Conservation (phyloP, 2,329 filamentous ascomycete genomes). For the Xylariaceae sp. region DNA sequence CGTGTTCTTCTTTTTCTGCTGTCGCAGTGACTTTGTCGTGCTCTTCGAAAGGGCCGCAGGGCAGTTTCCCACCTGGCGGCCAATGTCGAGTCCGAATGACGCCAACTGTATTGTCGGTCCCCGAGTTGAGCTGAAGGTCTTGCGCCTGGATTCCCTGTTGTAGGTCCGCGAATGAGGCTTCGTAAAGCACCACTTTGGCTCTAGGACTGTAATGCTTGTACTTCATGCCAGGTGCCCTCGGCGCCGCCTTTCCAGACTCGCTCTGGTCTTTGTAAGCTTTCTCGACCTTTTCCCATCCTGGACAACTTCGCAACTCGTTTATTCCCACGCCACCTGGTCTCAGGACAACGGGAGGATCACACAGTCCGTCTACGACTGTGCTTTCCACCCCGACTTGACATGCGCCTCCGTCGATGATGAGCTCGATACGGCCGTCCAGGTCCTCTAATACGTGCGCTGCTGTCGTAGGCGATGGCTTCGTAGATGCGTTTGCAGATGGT, state of each 20-base stretch:
- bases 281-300: slow-evolving; percentile 77
- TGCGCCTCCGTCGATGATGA: slow-evolving; percentile 84
- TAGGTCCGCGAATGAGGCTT: slow-evolving; percentile 46
- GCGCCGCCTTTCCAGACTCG: slow-evolving; percentile 62
- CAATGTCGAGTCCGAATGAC: slow-evolving; percentile 57
- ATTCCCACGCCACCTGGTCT: slow-evolving; percentile 85
- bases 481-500: slow-evolving; percentile 92
- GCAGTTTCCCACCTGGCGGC: slow-evolving; percentile 43
- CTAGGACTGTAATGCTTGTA: slow-evolving; percentile 96
- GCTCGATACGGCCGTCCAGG: slow-evolving; percentile 73
- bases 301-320: slow-evolving; percentile 69
- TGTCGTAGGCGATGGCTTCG: slow-evolving; percentile 85
- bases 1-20: slow-evolving; percentile 16
- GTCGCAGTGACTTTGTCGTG: slow-evolving; percentile 27
- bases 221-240: slow-evolving; percentile 95
- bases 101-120: slow-evolving; percentile 37
- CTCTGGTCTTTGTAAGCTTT: slow-evolving; percentile 77
- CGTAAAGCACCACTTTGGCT: slow-evolving; percentile 81
- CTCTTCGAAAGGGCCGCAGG: slow-evolving; percentile 31
- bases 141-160: slow-evolving; percentile 35
- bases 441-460: slow-evolving; percentile 89
- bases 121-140: slow-evolving; percentile 31
- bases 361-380: slow-evolving; percentile 91
- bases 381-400: slow-evolving; percentile 92
- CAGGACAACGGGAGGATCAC: slow-evolving; percentile 74